These are phyloP conservation scores for Debaryomyces castellii DNA, from an alignment of 805 yeast genomes.

Conservation along the genomic window DNA sequence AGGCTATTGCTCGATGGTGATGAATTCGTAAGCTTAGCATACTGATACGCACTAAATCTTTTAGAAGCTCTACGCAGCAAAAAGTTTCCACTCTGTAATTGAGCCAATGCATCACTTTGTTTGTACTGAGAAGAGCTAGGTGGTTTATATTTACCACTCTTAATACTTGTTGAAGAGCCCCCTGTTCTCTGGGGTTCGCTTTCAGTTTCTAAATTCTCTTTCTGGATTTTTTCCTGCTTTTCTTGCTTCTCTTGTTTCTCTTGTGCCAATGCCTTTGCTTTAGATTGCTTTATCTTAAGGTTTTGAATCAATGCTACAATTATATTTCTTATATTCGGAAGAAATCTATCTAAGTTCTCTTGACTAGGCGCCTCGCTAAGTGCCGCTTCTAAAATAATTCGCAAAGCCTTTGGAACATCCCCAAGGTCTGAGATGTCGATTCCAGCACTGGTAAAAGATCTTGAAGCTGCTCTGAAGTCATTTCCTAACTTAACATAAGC, in stretches of 20 bases:
- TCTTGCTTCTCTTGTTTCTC: constrained; percentile 32
- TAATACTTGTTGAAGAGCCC: neutral
- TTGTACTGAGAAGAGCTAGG: neutral
- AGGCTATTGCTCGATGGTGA: constrained; percentile 12
- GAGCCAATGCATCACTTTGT: constrained; percentile 60
- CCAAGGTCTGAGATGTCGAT: constrained; percentile 82
- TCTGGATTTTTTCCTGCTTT: neutral
- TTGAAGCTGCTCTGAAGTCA: constrained; percentile 83
- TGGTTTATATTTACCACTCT: neutral
- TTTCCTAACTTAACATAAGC: constrained; percentile 91
- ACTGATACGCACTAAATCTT: constrained; percentile 90
- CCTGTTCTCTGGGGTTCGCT: neutral
- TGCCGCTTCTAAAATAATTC: constrained; percentile 82
- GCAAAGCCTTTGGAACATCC: constrained; percentile 81
- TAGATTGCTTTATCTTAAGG: constrained; percentile 73
- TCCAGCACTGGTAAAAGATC: constrained; percentile 76
- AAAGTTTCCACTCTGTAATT: constrained; percentile 78
- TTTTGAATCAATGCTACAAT: constrained; percentile 78
- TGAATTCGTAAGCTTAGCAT: constrained; percentile 64
- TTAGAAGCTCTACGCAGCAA: constrained; percentile 91
- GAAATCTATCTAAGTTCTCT: constrained; percentile 71
- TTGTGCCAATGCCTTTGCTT: constrained; percentile 28
- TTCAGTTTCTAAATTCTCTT: neutral
- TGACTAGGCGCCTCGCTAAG: constrained; percentile 83
- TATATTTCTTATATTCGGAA: constrained; percentile 83